These are phyloP conservation scores for Neonectria magnoliae DNA, from an alignment of 2,329 filamentous ascomycete species.

Conservation along the genomic window DNA sequence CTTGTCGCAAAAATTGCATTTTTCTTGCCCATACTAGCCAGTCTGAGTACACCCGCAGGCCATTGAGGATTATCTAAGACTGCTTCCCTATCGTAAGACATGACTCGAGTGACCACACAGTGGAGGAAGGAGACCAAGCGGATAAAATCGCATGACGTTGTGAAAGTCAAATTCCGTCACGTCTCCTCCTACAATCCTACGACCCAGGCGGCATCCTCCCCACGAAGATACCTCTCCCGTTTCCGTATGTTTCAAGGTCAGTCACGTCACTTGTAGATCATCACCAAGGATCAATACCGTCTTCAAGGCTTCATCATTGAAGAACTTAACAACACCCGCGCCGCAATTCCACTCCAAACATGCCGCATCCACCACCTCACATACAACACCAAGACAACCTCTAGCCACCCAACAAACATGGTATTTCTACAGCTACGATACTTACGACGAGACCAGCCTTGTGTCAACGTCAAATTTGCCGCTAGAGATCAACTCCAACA, in stretches of 20 bases:
- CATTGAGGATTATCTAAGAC: background rate
- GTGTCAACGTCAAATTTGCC: background rate
- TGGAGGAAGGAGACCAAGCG: background rate
- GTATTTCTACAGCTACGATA: background rate
- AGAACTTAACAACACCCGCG: background rate
- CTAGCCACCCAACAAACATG: background rate
- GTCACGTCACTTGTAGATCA: background rate
- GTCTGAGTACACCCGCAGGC: background rate
- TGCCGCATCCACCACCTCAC: background rate
- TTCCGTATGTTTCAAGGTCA: background rate
- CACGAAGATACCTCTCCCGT: background rate
- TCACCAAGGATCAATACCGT: background rate
- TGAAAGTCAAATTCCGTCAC: background rate
- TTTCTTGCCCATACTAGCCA: no score
- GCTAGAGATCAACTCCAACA: background rate
- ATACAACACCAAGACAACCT: background rate
- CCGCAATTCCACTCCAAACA: background rate
- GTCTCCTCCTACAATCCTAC: background rate
- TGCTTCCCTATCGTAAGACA: background rate
- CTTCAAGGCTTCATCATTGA: background rate
- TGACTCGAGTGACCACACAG: background rate
- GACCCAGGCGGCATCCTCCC: background rate
- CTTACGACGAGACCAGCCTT: background rate
- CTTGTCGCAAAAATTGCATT: background rate
- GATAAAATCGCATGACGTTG: background rate